Percentiles rank a stretch among this genome's conserved stretches.
Conservation (phyloP, 1,284 basidiomycete species). For the Apiotrichum sp. region DNA sequence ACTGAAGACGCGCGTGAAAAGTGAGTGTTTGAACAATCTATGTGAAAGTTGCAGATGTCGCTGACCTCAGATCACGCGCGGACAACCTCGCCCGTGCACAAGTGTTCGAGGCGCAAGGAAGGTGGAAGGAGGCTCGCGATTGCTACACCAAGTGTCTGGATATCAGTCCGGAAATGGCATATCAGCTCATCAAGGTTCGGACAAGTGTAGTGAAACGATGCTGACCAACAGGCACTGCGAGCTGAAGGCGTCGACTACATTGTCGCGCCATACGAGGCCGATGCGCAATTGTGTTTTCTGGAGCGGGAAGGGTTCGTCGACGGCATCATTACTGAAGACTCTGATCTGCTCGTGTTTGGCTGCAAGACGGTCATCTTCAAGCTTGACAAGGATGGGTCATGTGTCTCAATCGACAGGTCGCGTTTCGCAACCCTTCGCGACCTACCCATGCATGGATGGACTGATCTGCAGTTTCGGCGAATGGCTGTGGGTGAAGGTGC, state of each 20-base stretch:
- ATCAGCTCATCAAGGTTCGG: slow-evolving; percentile 86
- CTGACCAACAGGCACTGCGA: slow-evolving; percentile 61
- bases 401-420: slow-evolving; percentile 70
- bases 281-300: slow-evolving; percentile 91
- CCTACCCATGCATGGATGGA: slow-evolving; percentile 83
- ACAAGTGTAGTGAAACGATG: not conserved
- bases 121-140: slow-evolving; percentile 73
- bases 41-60: not conserved
- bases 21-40: slow-evolving; percentile 31
- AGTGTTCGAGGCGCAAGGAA: slow-evolving; percentile 67
- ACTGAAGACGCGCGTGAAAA: slow-evolving; percentile 76
- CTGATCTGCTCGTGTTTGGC: slow-evolving; percentile 94
- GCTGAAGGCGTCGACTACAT: slow-evolving; percentile 76
- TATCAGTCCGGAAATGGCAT: slow-evolving; percentile 95
- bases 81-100: slow-evolving; percentile 58
- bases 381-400: slow-evolving; percentile 69
- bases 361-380: slow-evolving; percentile 74
- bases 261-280: slow-evolving; percentile 97
- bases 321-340: slow-evolving; percentile 95
- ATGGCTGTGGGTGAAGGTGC: slow-evolving; percentile 59
- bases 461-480: slow-evolving; percentile 77
- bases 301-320: slow-evolving; percentile 78
- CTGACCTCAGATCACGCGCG: slow-evolving; percentile 45
- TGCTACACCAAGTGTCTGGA: slow-evolving; percentile 87
- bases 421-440: slow-evolving; percentile 68